A percentile compares a stretch with the other conserved stretches of the same genome.
phyloP scores from a whole-genome alignment of 345 rosid genomes.

The Aurinia saxatilis region DNA sequence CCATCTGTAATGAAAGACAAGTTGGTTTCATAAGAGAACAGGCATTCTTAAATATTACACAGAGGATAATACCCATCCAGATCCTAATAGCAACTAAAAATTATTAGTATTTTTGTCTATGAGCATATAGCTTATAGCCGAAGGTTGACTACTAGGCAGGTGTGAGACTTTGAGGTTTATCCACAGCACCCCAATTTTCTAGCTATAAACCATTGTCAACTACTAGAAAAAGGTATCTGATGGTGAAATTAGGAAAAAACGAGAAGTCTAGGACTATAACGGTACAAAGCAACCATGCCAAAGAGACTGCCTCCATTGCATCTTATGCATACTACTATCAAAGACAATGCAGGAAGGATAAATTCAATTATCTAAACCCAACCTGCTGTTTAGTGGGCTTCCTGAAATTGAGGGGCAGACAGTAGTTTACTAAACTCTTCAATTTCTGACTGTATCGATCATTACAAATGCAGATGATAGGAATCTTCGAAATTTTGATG shows the following conservation, averaged over 20 bases:
- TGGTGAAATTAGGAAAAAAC: not conserved
- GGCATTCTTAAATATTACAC: not conserved
- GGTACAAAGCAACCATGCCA: slow-evolving; percentile 7
- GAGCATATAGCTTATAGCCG: not conserved
- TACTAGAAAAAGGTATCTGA: slow-evolving; percentile 7
- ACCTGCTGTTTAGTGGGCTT: slow-evolving; percentile 99
- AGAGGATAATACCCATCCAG: not conserved
- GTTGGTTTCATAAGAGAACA: slow-evolving; percentile 14
- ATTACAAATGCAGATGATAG: slow-evolving; percentile 95
- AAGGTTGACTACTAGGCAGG: not conserved
- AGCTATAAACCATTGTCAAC: not conserved
- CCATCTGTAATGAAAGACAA: slow-evolving; percentile 59
- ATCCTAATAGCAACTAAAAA: slow-evolving; percentile 2
- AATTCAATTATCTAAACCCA: slow-evolving; percentile 7
- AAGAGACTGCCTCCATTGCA: slow-evolving; percentile 2
- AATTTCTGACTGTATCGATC: slow-evolving; percentile 97
- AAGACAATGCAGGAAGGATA: slow-evolving; percentile 1
- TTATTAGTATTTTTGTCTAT: not conserved
- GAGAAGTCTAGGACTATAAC: not conserved
- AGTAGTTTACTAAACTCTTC: slow-evolving; percentile 87
- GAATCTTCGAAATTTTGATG: slow-evolving; percentile 88
- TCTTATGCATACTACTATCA: not conserved
- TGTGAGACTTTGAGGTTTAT: not conserved
- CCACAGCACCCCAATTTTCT: not conserved
- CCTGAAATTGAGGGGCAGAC: slow-evolving; percentile 70